Evolutionary conservation across 129 eudicot genomes (phyloP), one percentile per base, ranked within the genome.

Genomic region (Lactuca sativa): DNA sequence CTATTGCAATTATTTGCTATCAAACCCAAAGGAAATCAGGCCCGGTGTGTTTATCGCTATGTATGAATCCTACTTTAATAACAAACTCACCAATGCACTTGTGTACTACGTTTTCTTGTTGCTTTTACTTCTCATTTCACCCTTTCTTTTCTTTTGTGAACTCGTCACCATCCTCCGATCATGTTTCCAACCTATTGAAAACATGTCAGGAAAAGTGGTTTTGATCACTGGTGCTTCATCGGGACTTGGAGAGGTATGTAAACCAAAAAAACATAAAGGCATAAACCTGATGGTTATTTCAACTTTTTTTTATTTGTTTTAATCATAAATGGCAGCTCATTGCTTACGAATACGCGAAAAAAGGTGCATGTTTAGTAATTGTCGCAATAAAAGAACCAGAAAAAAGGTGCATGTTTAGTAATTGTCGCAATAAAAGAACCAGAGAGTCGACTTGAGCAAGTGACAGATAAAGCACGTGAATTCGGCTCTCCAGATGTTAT

Each of bases 151-250:
- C 59, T 3, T 70, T 52, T 76, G 62, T 40, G 75, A 76, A 70
- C 75, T 76, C 69, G 41, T 76, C 33, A 52, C 14, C 57, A 9
- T 58, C 53, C 13, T 69, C 36, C 71, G 40, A 59, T 69, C 81
- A 69, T 69, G 64, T 12, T 69, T 76, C 71, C 70, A 9, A 8
- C 10, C 11, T 11, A 14, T 15, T 5, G 83, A 84, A 36, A 68
- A 80, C 75, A 18, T 84, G 55, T 30, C 62, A 0, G 83, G 79
- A 17, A 84, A 81, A 68, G 89, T 84, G 10, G 83, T 81, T 33
- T 71, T 84, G 59, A 74, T 81, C 74, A 81, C 89, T 43, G 86
- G 86, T 17, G 89, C 89, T 55, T 79, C 89, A 3, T 74, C 86
- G 1, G 89, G 84, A 14, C 65, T 80, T 5, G 88, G 88, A 77